Base-by-base conservation (phyloP, 805 yeast species). In the Wickerhamiella hasegawae region DNA sequence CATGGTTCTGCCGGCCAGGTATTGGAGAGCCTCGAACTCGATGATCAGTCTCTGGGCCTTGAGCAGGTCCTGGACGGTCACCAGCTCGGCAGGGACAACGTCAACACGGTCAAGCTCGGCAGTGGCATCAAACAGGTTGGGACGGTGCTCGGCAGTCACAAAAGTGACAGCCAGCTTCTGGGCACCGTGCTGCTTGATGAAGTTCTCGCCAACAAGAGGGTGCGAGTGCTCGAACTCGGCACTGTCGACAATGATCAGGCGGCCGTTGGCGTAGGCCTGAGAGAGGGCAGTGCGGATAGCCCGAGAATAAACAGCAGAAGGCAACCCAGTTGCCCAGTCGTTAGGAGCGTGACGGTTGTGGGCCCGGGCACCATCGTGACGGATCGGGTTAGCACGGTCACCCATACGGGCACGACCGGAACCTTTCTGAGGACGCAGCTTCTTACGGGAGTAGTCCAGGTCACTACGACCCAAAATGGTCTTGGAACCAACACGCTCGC, bases 351-450 rank as follows among this genome's bases (percentile, higher is more conserved):
- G 71, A 53, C 90, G 76, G 12, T 90, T 95, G 49, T 77, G 71
- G 0, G 97, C 96, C 47, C 76, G 67, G 35, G 87, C 84, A 55
- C 94, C 95, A 51, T 79, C 82, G 50, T 72, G 74, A 61, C 94
- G 75, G 31, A 76, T 78, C 33, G 98, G 98, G 18, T 94, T 82
- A 51, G 85, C 87, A 40, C 80, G 84, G 59, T 85, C 96, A 63
- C 99, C 99, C 36, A 73, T 77, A 66, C 99, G 76, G 36, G 99
- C 99, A 42, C 70, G 68, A 60, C 99, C 99, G 12, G 82, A 63
- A 40, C 97, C 97, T 59, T 90, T 90, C 60, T 90, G 98, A 21
- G 83, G 81, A 26, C 72, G 65, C 45, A 90, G 62, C 54, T 90
- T 90, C 50, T 69, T 69, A 57, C 92, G 70, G 18, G 93, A 78